Percentiles rank a stretch among this genome's conserved stretches.
These are phyloP conservation scores for Parascedosporium putredinis DNA, from an alignment of 2,329 filamentous ascomycete species.

Conservation along the genomic window DNA sequence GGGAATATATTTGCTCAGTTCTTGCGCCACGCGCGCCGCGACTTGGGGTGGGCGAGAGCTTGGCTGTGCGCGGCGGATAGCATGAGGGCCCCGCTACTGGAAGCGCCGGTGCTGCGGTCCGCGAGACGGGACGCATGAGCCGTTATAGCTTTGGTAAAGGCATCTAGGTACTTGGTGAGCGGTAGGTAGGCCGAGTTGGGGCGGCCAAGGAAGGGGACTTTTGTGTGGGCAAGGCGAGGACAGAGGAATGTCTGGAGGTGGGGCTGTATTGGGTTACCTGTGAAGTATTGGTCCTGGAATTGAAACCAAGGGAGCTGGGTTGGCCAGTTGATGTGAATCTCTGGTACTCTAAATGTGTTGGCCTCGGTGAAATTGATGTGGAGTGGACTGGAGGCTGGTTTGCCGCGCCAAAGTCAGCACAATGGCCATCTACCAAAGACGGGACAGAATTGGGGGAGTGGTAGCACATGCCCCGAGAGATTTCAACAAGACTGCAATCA, in stretches of 20 bases:
- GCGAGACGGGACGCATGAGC: background rate
- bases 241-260: too few species aligned
- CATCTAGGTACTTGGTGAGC: background rate
- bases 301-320: conserved; percentile 3
- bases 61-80: background rate
- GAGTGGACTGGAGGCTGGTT: background rate
- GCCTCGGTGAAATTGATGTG: background rate
- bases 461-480: conserved; percentile 2
- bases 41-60: background rate
- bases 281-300: conserved; percentile 3
- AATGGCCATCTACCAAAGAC: too few species aligned
- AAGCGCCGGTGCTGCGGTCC: background rate
- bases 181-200: background rate
- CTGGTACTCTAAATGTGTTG: background rate
- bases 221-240: too few species aligned
- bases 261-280: too few species aligned
- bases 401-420: background rate
- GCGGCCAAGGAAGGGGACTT: too few species aligned
- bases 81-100: background rate
- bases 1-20: conserved; percentile 1
- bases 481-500: conserved; percentile 1
- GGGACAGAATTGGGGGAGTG: too few species aligned
- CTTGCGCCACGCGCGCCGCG: background rate
- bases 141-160: background rate
- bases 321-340: background rate